Conservation (phyloP, 2,329 filamentous ascomycete species). For the Apiospora marii region DNA sequence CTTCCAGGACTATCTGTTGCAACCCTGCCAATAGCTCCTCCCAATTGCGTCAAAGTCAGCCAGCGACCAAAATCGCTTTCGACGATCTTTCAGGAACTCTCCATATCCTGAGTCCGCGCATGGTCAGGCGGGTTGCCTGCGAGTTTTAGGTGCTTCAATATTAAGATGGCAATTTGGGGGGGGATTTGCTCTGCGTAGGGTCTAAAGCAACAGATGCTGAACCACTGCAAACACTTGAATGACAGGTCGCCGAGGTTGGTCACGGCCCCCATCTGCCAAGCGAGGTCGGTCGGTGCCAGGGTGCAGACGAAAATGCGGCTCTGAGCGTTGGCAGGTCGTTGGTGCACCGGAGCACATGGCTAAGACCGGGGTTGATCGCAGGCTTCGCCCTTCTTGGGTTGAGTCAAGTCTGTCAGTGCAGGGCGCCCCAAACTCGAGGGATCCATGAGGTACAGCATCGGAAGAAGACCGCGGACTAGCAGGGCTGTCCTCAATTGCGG, state of each 20-base stretch:
- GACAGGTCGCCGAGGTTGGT: background rate
- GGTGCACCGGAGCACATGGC: conserved; percentile 9
- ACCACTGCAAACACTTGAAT: background rate
- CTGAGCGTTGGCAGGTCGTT: background rate
- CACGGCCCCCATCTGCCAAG: conserved; percentile 3
- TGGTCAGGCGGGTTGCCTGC: background rate
- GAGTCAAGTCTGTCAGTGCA: background rate
- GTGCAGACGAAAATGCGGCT: conserved; percentile 9
- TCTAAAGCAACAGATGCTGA: background rate
- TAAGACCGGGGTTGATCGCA: background rate
- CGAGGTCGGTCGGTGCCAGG: conserved; percentile 2
- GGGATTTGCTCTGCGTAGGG: background rate
- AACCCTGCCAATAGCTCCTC: conserved; percentile 14
- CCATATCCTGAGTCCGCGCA: background rate
- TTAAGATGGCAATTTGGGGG: background rate
- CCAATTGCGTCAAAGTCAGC: background rate
- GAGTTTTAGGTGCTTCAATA: background rate
- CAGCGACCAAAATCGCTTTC: background rate
- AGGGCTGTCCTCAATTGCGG: background rate
- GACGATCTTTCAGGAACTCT: background rate
- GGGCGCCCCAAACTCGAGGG: background rate
- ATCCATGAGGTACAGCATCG: background rate
- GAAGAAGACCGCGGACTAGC: no score
- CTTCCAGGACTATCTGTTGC: conserved; percentile 11
- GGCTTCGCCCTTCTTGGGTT: background rate